Percentiles rank a stretch among this genome's conserved stretches.
These are phyloP conservation scores for Chalciporus sphaerocephalus DNA, from an alignment of 768 basidiomycete genomes.

Conservation along the genomic window DNA sequence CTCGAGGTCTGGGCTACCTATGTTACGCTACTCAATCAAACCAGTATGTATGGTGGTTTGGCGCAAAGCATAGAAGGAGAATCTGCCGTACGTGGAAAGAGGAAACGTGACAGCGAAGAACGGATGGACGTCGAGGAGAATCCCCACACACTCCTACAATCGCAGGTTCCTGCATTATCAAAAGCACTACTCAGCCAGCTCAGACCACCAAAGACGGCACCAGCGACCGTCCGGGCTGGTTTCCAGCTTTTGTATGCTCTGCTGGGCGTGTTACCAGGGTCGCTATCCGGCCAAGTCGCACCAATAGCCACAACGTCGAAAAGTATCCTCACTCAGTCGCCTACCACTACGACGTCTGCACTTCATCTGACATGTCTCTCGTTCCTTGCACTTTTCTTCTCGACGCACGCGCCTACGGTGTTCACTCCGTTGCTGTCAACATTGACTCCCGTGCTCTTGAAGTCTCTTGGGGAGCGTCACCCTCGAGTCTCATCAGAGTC, in stretches of 20 bases:
- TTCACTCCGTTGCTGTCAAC: conserved; percentile 59
- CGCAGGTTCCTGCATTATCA: conserved; percentile 73
- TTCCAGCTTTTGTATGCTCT: conserved; percentile 75
- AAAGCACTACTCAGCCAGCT: conserved; percentile 85
- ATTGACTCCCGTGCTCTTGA: conserved; percentile 72
- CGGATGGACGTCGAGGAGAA: conserved; percentile 73
- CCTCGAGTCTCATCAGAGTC: conserved; percentile 86
- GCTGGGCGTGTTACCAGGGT: conserved; percentile 78
- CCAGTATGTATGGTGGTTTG: conserved; percentile 68
- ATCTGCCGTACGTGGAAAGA: conserved; percentile 52
- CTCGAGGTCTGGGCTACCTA: conserved; percentile 92
- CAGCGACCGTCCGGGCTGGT: conserved; percentile 78
- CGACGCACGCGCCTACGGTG: conserved; percentile 52
- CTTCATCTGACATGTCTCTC: conserved; percentile 81
- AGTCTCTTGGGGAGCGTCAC: conserved; percentile 73
- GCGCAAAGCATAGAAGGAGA: conserved; percentile 49
- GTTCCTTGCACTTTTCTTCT: conserved; percentile 83
- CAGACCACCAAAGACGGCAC: conserved; percentile 71
- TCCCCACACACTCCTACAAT: conserved; percentile 64
- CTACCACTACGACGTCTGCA: conserved; percentile 72
- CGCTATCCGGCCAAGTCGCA: conserved; percentile 63
- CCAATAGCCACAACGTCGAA: conserved; percentile 63
- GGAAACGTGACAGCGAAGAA: conserved; percentile 73
- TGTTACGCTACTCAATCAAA: conserved; percentile 76
- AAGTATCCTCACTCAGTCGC: conserved; percentile 58